These are phyloP conservation scores for Kwoniella dejecticola DNA, from an alignment of 768 basidiomycete genomes.

Conservation along the genomic window DNA sequence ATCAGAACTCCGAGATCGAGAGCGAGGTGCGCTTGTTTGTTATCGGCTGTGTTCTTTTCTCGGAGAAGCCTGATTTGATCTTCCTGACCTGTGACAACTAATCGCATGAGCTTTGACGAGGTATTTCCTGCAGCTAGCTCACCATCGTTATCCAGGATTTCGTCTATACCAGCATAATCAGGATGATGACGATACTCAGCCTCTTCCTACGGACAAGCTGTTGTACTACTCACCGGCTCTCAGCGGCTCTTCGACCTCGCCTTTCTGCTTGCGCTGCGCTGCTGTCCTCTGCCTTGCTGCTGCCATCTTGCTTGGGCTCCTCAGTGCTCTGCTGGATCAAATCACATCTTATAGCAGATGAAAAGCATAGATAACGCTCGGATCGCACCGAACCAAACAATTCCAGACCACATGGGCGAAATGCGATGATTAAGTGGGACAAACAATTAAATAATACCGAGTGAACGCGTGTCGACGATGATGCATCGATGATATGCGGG, in stretches of 20 bases:
- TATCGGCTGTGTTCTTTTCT: conserved; percentile 26
- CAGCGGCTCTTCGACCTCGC: conserved; percentile 11
- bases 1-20: conserved; percentile 37
- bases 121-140: not conserved
- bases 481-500: too few species aligned
- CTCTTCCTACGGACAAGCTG: not conserved
- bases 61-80: conserved; percentile 30
- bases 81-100: conserved; percentile 32
- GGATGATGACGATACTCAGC: not conserved
- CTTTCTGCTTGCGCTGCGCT: conserved; percentile 20
- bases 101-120: not conserved
- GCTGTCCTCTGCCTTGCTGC: conserved; percentile 26
- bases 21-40: conserved; percentile 25
- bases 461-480: too few species aligned
- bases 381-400: too few species aligned
- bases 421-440: too few species aligned
- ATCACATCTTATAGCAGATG: too few species aligned
- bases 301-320: conserved; percentile 1
- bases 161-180: conserved; percentile 1
- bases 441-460: too few species aligned
- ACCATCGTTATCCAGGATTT: conserved; percentile 26
- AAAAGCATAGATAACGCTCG: too few species aligned
- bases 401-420: too few species aligned
- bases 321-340: not conserved
- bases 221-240: conserved; percentile 1